Conservation (phyloP, 148 eudicot genomes). For the Rhododendron vialii region DNA sequence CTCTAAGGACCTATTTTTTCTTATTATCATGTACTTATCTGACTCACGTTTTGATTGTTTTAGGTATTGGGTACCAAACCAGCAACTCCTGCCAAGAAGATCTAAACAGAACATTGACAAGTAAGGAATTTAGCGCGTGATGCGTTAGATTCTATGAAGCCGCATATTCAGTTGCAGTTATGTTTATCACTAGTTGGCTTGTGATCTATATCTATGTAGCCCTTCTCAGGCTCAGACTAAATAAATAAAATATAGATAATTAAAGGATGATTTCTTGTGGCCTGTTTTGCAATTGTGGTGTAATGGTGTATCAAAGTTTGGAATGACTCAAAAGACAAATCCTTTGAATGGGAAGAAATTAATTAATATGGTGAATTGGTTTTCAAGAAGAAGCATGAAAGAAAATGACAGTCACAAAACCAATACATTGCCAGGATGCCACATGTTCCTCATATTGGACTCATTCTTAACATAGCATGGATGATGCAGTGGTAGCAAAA, state of each 20-base stretch:
- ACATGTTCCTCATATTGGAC: neutral
- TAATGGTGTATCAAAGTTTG: neutral
- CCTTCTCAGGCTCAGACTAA: neutral
- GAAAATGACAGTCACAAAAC: neutral
- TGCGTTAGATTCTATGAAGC: neutral
- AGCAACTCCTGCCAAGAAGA: constrained; percentile 5
- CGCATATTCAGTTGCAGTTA: neutral
- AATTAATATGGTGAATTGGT: neutral
- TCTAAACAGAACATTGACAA: neutral
- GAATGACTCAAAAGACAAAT: neutral
- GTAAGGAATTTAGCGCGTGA: neutral
- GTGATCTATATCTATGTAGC: neutral
- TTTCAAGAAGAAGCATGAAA: neutral
- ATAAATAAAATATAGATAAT: neutral
- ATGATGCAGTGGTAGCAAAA: neutral
- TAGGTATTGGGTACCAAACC: constrained; percentile 18
- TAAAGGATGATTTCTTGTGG: neutral
- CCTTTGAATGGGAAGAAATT: neutral
- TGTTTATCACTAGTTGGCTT: neutral
- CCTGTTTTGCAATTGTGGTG: neutral
- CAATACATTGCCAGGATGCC: neutral
- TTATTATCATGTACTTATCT: neutral
- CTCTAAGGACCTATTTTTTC: neutral
- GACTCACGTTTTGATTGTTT: neutral
- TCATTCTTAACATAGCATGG: neutral